Evolutionary conservation across 1,284 basidiomycete species (phyloP).

Genomic region (Ceratobasidium sp.): DNA sequence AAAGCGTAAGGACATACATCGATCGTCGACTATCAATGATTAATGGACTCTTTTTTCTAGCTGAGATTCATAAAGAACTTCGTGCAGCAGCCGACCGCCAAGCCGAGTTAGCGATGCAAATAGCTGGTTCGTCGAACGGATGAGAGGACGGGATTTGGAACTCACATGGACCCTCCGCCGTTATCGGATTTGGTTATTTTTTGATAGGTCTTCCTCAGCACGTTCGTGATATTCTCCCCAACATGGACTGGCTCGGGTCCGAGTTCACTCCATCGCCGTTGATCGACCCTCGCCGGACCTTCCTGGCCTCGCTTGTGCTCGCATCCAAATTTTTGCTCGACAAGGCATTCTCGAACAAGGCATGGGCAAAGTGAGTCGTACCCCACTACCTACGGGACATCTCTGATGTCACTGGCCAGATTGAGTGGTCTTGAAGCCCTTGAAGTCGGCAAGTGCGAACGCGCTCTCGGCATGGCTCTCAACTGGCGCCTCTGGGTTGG

Average conservation of each 20-base stretch:
- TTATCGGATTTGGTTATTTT: background rate
- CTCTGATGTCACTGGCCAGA: background rate
- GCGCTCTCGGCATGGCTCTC: slow-evolving; percentile 76
- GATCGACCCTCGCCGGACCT: slow-evolving; percentile 84
- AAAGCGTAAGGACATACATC: background rate
- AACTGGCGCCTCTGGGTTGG: slow-evolving; percentile 87
- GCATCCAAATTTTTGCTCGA: slow-evolving; percentile 94
- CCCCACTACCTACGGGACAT: background rate
- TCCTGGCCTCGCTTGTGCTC: slow-evolving; percentile 85
- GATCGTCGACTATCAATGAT: background rate
- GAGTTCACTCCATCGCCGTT: slow-evolving; percentile 56
- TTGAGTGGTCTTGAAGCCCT: slow-evolving; percentile 76
- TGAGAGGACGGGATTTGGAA: background rate
- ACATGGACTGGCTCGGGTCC: slow-evolving; percentile 11
- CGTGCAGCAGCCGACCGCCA: slow-evolving; percentile 17
- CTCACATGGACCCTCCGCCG: background rate
- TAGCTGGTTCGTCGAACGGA: slow-evolving; percentile 25
- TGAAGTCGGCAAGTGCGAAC: slow-evolving; percentile 80
- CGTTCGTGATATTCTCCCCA: background rate
- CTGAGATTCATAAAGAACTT: slow-evolving; percentile 29
- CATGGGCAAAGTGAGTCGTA: slow-evolving; percentile 74
- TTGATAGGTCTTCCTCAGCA: slow-evolving; percentile 3
- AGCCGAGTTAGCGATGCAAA: slow-evolving; percentile 3
- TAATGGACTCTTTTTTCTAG: background rate
- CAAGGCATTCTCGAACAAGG: slow-evolving; percentile 88